A percentile compares a stretch with the other conserved stretches of the same genome.
phyloP scores from a whole-genome alignment of 2,329 filamentous ascomycete genomes.

The Monosporascus sp. region DNA sequence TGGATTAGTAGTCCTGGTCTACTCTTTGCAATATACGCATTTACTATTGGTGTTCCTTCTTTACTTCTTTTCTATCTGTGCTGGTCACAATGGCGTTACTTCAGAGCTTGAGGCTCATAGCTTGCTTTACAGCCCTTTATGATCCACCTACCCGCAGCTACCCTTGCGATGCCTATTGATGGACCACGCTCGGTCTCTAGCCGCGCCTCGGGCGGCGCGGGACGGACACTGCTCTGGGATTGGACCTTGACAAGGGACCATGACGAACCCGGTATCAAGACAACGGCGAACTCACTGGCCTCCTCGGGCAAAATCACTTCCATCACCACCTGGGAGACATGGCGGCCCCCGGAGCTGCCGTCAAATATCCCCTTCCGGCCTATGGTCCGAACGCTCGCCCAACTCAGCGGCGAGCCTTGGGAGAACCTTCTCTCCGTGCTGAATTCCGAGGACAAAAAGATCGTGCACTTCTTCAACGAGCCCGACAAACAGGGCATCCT shows the following conservation, averaged over 20 bases:
- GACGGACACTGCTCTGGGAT: conserved; percentile 5
- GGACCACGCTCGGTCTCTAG: neutral
- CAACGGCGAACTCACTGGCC: conserved; percentile 1
- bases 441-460: conserved; percentile 14
- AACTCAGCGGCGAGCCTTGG: conserved; percentile 32
- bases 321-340: conserved; percentile 9
- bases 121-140: neutral
- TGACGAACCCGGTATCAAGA: neutral
- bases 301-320: neutral
- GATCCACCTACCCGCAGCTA: neutral
- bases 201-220: neutral
- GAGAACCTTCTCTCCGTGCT: conserved; percentile 16
- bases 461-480: conserved; percentile 38
- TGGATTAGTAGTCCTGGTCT: too few species aligned
- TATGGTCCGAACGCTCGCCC: conserved; percentile 31
- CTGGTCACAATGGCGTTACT: neutral
- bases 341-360: conserved; percentile 10
- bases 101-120: neutral
- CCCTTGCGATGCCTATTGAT: neutral
- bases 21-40: neutral
- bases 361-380: conserved; percentile 34
- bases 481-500: conserved; percentile 30
- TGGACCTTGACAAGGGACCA: conserved; percentile 2
- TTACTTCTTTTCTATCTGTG: neutral
- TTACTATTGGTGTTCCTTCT: neutral